Conservation (phyloP, 208 protist species). For the Trypanosoma theileri region DNA sequence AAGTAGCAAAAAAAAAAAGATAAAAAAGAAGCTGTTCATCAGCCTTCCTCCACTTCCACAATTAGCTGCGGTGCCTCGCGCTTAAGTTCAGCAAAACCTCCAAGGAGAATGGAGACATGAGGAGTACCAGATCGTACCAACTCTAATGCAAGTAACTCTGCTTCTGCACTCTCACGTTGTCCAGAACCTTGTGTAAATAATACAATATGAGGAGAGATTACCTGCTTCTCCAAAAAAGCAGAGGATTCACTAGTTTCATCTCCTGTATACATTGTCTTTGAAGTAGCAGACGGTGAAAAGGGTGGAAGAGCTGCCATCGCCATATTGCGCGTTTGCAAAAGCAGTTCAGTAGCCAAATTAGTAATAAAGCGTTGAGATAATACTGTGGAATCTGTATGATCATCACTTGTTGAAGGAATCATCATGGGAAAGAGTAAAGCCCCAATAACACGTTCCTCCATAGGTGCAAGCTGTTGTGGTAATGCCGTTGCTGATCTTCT, state of each 20-base stretch:
- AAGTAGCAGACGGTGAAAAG: background rate
- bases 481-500: background rate
- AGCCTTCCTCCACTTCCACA: conserved; percentile 13
- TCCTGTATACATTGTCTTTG: background rate
- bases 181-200: conserved; percentile 16
- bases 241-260: background rate
- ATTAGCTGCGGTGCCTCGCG: conserved; percentile 44
- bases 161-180: conserved; percentile 26
- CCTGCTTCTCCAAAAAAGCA: background rate
- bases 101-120: conserved; percentile 62
- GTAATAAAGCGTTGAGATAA: conserved; percentile 32
- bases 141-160: conserved; percentile 47
- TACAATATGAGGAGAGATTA: conserved; percentile 23
- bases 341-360: conserved; percentile 49
- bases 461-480: background rate
- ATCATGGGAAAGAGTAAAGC: conserved; percentile 46
- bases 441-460: conserved; percentile 42
- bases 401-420: background rate
- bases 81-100: conserved; percentile 47
- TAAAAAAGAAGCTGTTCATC: background rate
- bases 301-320: conserved; percentile 44
- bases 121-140: conserved; percentile 52
- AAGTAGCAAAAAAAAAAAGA: conserved; percentile 2
- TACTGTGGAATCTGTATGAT: background rate
- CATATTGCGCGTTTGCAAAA: conserved; percentile 39